A percentile compares a stretch with the other conserved stretches of the same genome.
Evolutionary conservation across 2,329 filamentous ascomycete species (phyloP).

Genomic region (Aspergillus phoenicis): DNA sequence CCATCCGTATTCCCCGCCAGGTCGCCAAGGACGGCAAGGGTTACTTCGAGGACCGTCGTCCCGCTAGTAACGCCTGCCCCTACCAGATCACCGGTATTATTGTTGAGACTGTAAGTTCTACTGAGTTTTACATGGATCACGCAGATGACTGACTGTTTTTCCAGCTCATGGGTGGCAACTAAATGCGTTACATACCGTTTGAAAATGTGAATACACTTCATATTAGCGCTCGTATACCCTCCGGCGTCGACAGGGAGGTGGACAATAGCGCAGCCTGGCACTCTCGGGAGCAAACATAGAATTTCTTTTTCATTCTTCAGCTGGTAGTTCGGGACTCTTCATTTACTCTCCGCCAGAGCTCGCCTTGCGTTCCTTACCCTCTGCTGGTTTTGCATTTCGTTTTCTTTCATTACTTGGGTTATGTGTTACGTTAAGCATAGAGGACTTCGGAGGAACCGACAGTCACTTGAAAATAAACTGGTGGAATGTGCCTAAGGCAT

Average conservation of each 20-base stretch:
- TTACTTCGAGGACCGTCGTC: constrained; percentile 86
- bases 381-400: constrained; percentile 29
- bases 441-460: constrained; percentile 26
- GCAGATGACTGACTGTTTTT: constrained; percentile 13
- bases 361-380: constrained; percentile 27
- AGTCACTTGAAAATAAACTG: constrained; percentile 15
- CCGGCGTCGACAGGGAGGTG: constrained; percentile 41
- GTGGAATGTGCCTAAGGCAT: background rate
- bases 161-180: constrained; percentile 46
- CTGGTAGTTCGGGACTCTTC: constrained; percentile 22
- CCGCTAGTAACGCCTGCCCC: constrained; percentile 83
- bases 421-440: constrained; percentile 35
- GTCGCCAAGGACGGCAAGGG: constrained; percentile 85
- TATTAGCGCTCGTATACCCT: constrained; percentile 46
- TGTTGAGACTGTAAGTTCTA: constrained; percentile 64
- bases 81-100: constrained; percentile 84
- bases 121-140: background rate
- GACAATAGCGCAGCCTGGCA: constrained; percentile 40
- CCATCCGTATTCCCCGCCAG: constrained; percentile 87
- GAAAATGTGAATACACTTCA: constrained; percentile 31
- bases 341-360: constrained; percentile 25
- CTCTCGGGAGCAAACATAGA: constrained; percentile 35
- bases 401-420: constrained; percentile 27
- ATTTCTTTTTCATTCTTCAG: constrained; percentile 25
- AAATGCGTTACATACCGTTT: constrained; percentile 27